Evolutionary conservation across 768 basidiomycete genomes (phyloP).

Genomic region (Tylopilus intermedius): DNA sequence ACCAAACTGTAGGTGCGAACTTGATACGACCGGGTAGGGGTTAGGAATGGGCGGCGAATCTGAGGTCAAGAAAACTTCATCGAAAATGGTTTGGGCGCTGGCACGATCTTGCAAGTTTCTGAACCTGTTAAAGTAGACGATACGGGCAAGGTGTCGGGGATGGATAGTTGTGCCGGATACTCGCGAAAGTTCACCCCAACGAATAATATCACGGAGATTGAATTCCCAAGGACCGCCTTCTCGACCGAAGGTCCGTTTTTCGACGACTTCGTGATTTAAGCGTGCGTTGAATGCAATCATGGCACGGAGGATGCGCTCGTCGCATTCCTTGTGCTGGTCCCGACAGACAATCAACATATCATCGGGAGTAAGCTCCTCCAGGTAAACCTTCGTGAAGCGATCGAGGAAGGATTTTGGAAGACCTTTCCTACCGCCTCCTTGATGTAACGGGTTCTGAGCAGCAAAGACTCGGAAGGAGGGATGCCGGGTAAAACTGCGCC

Average conservation of each 20-base stretch:
- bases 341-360: constrained; percentile 79
- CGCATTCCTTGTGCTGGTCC: constrained; percentile 62
- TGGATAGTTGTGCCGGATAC: constrained; percentile 32
- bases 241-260: constrained; percentile 62
- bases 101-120: constrained; percentile 64
- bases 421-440: constrained; percentile 96
- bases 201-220: constrained; percentile 89
- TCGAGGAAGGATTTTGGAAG: constrained; percentile 96
- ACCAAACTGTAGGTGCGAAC: constrained; percentile 60
- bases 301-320: constrained; percentile 46
- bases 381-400: constrained; percentile 95
- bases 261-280: constrained; percentile 62
- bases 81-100: constrained; percentile 49
- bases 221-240: constrained; percentile 96
- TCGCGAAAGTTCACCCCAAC: constrained; percentile 69
- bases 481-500: constrained; percentile 81
- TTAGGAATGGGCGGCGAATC: constrained; percentile 38
- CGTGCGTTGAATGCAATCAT: constrained; percentile 83
- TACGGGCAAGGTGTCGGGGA: constrained; percentile 61
- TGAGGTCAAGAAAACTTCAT: constrained; percentile 41
- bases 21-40: constrained; percentile 33
- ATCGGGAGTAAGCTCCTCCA: constrained; percentile 73
- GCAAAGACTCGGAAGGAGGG: constrained; percentile 96
- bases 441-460: constrained; percentile 92
- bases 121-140: constrained; percentile 84